Evolutionary conservation across 2,329 filamentous ascomycete species (phyloP).

Genomic region (Arthrinium puccinioides): DNA sequence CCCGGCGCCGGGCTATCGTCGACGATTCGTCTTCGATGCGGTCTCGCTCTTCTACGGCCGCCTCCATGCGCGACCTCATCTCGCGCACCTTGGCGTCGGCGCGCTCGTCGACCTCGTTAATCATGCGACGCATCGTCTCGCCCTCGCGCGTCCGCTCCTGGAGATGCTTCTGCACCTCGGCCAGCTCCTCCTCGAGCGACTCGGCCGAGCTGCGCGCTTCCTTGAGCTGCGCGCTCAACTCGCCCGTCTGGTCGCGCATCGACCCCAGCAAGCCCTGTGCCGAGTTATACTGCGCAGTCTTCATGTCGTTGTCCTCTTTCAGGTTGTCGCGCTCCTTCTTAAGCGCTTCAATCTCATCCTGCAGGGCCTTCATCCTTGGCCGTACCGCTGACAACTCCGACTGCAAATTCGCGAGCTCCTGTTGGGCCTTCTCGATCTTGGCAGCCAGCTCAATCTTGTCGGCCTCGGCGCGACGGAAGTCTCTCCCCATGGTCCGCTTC

Average conservation of each 20-base stretch:
- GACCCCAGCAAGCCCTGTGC: constrained; percentile 81
- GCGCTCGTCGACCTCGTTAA: constrained; percentile 78
- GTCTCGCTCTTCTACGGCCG: constrained; percentile 89
- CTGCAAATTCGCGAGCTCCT: constrained; percentile 64
- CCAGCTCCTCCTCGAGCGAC: constrained; percentile 83
- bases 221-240: constrained; percentile 85
- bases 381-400: constrained; percentile 66
- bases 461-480: constrained; percentile 69
- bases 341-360: constrained; percentile 64
- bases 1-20: constrained; percentile 65
- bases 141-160: constrained; percentile 84
- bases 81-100: constrained; percentile 78
- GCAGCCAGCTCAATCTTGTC: constrained; percentile 75
- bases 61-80: constrained; percentile 81
- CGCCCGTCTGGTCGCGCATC: constrained; percentile 87
- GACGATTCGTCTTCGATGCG: constrained; percentile 86
- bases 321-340: constrained; percentile 60
- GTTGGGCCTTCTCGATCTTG: constrained; percentile 60
- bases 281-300: constrained; percentile 76
- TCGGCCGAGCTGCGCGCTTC: constrained; percentile 78
- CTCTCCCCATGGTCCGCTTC: constrained; percentile 64
- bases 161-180: constrained; percentile 79
- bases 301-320: constrained; percentile 76
- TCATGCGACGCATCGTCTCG: constrained; percentile 86
- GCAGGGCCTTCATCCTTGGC: constrained; percentile 56